Base-by-base conservation (phyloP, 2,329 filamentous ascomycete species). In the Venturia oleaginea region DNA sequence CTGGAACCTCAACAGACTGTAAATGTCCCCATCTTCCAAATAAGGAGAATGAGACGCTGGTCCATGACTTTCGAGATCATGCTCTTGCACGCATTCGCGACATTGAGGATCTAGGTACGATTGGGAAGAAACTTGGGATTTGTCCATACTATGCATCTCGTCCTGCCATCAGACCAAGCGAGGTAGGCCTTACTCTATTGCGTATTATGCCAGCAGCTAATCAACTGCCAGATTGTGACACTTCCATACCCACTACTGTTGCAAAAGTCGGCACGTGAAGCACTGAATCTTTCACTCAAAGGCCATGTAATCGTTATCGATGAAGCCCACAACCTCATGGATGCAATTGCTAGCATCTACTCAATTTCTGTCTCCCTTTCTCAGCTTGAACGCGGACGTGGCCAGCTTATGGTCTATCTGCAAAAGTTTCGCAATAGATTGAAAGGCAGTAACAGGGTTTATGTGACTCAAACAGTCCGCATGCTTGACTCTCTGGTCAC, bases 131-230 rank as follows among this genome's bases (percentile, higher is more conserved):
- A 61, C 80, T 97, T 38, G 85, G 87, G 0, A 84, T 97, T 5
- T 99, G 94, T 72, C 93, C 94, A 0, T 99, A 99, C 74, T 99
- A 99, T 75, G 92, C 93, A n/a, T 93, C 93, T 0, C 84, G 94
- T 60, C 83, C 89, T 2, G 89, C 90, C 0, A 87, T 96, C n/a
- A 86, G 87, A 22, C 84, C 88, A 11, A 89, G 91, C 48, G 92
- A 97, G 75, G 83, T 84, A 67, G 68, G 76, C 65, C 22, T 37
- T 34, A 13, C 61, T 24, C 22, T 54, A 15, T 43, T 42, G 59
- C 7, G 19, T 24, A 22, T 51, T 55, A 38, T 60, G 46, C 2
- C 17, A 0, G 6, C 42, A 27, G 7, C 48, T 19, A 10, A 34
- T 24, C 27, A 34, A 66, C 6, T 13, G 19, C 1, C 3, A 87